Conservation (phyloP, 345 rosid genomes). For the Gynandropsis gynandra region DNA sequence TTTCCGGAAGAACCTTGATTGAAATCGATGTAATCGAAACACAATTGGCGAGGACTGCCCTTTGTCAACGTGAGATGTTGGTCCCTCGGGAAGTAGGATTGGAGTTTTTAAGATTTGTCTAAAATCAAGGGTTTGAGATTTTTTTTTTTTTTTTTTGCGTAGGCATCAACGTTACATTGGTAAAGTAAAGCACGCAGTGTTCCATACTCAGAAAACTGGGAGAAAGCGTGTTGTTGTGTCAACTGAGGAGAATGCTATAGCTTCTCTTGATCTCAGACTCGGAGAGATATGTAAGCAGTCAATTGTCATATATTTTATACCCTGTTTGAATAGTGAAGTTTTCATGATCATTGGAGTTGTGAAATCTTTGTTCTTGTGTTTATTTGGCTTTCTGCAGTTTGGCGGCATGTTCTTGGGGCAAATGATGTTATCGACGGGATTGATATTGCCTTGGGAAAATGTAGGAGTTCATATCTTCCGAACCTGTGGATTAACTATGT, state of each 20-base stretch:
- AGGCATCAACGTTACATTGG: constrained; percentile 92
- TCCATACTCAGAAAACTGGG: constrained; percentile 93
- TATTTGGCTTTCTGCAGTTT: constrained; percentile 44
- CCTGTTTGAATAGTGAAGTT: constrained; percentile 5
- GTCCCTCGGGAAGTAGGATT: not conserved
- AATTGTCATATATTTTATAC: constrained; percentile 9
- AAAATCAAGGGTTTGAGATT: constrained; percentile 8
- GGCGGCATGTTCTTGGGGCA: constrained; percentile 82
- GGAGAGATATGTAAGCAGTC: constrained; percentile 75
- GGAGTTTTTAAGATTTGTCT: not conserved
- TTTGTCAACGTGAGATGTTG: not conserved
- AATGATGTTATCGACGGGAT: constrained; percentile 65
- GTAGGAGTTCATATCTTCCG: constrained; percentile 30
- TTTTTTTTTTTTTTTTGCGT: constrained; percentile 5
- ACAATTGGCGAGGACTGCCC: constrained; percentile 16
- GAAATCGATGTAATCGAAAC: constrained; percentile 12
- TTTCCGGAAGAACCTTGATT: not conserved
- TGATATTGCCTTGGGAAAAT: constrained; percentile 79
- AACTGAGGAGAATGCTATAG: constrained; percentile 85
- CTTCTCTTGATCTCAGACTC: constrained; percentile 91
- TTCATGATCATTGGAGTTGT: not conserved
- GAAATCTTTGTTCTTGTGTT: not conserved
- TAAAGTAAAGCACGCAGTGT: constrained; percentile 90
- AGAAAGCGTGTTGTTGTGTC: constrained; percentile 89
- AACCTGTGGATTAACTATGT: constrained; percentile 12